These are phyloP conservation scores for Larix sibirica DNA, from an alignment of 83 land plant species.

Conservation along the genomic window DNA sequence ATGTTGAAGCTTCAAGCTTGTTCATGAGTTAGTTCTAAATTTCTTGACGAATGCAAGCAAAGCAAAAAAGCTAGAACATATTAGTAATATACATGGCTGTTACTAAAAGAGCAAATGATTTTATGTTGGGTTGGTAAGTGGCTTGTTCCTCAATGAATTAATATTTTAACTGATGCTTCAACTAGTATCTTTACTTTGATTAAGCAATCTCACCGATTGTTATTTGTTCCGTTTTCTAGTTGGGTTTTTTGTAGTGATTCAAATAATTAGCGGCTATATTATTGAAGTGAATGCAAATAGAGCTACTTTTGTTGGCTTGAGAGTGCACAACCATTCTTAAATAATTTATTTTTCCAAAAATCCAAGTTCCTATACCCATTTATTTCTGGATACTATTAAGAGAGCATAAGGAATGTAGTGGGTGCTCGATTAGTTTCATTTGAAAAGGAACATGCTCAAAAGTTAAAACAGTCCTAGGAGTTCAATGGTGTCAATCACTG, in stretches of 20 bases:
- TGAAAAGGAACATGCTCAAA: constrained; percentile 18
- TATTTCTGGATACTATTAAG: constrained; percentile 39
- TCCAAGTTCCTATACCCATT: constrained; percentile 42
- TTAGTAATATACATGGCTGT: constrained; percentile 32
- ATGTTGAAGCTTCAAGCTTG: too few species aligned
- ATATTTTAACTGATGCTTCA: not conserved
- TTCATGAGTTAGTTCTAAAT: not conserved
- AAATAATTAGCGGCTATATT: not conserved
- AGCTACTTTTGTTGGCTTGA: too few species aligned
- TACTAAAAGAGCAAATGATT: constrained; percentile 25
- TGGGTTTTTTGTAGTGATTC: not conserved
- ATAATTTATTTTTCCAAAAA: not conserved
- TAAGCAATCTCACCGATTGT: not conserved
- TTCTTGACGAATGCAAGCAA: constrained; percentile 18
- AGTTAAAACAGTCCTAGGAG: constrained; percentile 40
- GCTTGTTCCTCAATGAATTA: not conserved
- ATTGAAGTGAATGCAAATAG: not conserved
- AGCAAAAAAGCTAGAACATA: constrained; percentile 34
- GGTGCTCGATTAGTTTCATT: constrained; percentile 32
- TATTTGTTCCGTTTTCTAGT: not conserved
- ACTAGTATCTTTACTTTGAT: not conserved
- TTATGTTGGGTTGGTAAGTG: constrained; percentile 29
- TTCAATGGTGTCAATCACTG: constrained; percentile 48
- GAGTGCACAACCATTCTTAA: not conserved
- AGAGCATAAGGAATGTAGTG: constrained; percentile 26